phyloP scores from a whole-genome alignment of 73 alveolate species.

The Paramecium biaurelia region DNA sequence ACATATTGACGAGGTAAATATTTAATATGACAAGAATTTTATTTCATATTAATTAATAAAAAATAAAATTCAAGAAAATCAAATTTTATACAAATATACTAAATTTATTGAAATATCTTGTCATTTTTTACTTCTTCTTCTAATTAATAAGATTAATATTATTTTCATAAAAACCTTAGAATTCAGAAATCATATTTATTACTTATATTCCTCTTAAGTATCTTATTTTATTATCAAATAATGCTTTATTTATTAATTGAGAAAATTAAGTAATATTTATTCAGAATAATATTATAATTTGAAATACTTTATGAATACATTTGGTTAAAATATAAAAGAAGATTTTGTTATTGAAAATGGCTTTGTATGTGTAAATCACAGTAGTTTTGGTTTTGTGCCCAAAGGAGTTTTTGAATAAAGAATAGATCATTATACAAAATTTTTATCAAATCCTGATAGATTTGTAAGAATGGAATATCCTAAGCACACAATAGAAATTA shows the following conservation, averaged over 20 bases:
- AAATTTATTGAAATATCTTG: not conserved
- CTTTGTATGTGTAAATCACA: not conserved
- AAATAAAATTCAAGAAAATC: no score
- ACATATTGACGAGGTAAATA: not conserved
- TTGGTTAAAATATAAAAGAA: not conserved
- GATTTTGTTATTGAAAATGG: not conserved
- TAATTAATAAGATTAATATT: no score
- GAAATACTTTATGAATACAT: not conserved
- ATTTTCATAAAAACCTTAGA: no score
- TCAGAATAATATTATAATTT: no score
- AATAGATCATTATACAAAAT: not conserved
- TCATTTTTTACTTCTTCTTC: no score
- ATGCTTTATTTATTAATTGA: not conserved
- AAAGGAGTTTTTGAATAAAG: not conserved
- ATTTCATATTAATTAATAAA: no score
- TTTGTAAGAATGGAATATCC: not conserved
- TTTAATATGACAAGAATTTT: not conserved
- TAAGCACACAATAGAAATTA: not conserved
- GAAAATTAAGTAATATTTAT: no score
- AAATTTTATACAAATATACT: not conserved
- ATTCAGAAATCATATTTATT: no score
- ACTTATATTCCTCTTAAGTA: not conserved
- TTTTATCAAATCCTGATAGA: not conserved
- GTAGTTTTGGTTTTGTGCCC: conserved; percentile 26
- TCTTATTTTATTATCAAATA: not conserved